Evolutionary conservation across 257 asterid species (phyloP).

Genomic region (Solanum virginianum): DNA sequence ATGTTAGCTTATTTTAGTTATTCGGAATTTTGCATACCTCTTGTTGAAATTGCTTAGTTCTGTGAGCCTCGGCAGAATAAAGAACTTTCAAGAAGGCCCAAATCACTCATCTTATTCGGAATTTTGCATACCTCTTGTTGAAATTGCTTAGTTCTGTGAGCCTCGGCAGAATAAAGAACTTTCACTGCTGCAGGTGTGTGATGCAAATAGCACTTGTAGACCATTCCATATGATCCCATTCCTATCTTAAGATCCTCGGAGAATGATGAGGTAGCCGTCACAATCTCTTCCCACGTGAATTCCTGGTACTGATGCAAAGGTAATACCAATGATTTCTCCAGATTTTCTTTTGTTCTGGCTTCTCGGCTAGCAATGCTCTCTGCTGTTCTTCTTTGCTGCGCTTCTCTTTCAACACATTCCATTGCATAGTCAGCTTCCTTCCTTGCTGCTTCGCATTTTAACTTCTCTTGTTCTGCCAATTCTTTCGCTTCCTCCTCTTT

Average conservation of each 20-base stretch:
- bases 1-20: not conserved
- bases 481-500: constrained; percentile 76
- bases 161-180: constrained; percentile 54
- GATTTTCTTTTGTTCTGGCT: constrained; percentile 50
- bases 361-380: constrained; percentile 40
- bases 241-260: constrained; percentile 67
- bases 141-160: constrained; percentile 54
- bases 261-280: constrained; percentile 56
- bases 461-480: constrained; percentile 45
- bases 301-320: constrained; percentile 32
- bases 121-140: constrained; percentile 64
- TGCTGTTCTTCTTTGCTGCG: constrained; percentile 50
- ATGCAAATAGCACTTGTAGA: constrained; percentile 66
- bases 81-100: constrained; percentile 78
- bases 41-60: constrained; percentile 68
- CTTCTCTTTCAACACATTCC: constrained; percentile 60
- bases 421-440: constrained; percentile 52
- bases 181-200: constrained; percentile 81
- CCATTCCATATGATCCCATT: constrained; percentile 81
- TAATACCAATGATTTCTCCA: constrained; percentile 47
- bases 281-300: constrained; percentile 76
- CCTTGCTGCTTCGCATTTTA: constrained; percentile 45
- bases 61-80: constrained; percentile 37
- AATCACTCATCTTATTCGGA: too few species aligned
- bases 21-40: constrained; percentile 41